Evolutionary conservation across 371 early-diverging fungal species (phyloP), one percentile per base, ranked within the genome.

Genomic region (Mortierella sp.): DNA sequence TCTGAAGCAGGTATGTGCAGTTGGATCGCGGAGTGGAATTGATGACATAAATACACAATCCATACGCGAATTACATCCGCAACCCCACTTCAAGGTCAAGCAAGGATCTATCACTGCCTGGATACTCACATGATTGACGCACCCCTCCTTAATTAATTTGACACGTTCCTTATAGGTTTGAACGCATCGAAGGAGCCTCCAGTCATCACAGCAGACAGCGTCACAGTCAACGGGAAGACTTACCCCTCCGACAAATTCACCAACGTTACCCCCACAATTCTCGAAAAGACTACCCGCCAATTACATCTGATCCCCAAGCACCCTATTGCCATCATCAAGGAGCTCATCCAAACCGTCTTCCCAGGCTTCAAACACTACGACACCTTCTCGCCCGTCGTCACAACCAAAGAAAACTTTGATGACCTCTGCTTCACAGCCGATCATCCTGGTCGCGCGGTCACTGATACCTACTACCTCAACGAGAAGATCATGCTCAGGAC

Each of bases 401-500:
- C 96, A 0, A 91, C 95, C 0, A 79, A 91, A 47, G 92, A 96
- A 72, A 99, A 99, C 90, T 99, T 99, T 93, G 99, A 99, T 84
- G 95, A 95, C 31, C 93, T 99, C 16, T 92, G 95, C 65, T 92
- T 99, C 82, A 88, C 96, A 0, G 74, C 80, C 10, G 96, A 97
- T 84, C 99, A 99, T 88, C 95, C 96, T 0, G 94, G 96, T 16
- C 93, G 99, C 54, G 88, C 90, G 6, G 91, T 89, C 48, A 94
- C 96, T 1, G 99, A 99, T 82, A 97, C 97, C 60, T 99, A 99
- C 88, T 99, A 98, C 88, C 78, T 99, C 48, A 97, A 99, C 88
- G 82, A 90, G 28, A 83, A 91, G 68, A 90, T 89, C 47, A 92
- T 99, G 76, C 89, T 99, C 73, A 93, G 99, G 48, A 97, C 99